These are phyloP conservation scores for Blastobotrys persicus DNA, from an alignment of 1,139 yeast species.

Conservation along the genomic window DNA sequence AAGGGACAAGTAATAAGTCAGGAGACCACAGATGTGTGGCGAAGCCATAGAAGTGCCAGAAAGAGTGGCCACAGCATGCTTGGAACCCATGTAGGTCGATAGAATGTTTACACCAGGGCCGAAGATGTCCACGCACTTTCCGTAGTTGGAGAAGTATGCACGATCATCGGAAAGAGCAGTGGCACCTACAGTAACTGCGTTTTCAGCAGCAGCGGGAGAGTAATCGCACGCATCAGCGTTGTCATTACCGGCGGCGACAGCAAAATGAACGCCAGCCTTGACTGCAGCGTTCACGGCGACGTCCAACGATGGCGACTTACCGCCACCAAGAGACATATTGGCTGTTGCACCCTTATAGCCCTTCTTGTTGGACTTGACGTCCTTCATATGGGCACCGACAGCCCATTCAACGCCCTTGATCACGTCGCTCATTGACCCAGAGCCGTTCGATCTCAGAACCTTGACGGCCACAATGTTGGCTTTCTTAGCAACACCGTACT, in stretches of 20 bases:
- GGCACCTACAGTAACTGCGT: conserved; percentile 63
- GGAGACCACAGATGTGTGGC: conserved; percentile 90
- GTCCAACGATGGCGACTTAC: conserved; percentile 52
- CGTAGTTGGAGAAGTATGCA: conserved; percentile 62
- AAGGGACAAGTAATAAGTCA: conserved; percentile 81
- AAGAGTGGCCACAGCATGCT: conserved; percentile 78
- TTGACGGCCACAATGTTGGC: conserved; percentile 59
- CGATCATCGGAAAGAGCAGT: conserved; percentile 49
- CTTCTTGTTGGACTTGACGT: conserved; percentile 43
- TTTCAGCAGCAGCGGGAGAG: conserved; percentile 60
- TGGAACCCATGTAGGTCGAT: conserved; percentile 76
- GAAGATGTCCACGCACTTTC: conserved; percentile 62
- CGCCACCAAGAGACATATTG: conserved; percentile 64
- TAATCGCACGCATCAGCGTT: conserved; percentile 60
- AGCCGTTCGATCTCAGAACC: conserved; percentile 50
- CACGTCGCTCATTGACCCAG: conserved; percentile 50
- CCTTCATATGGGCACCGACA: conserved; percentile 40
- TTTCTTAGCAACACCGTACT: conserved; percentile 64
- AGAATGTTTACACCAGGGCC: conserved; percentile 56
- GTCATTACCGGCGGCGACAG: conserved; percentile 69
- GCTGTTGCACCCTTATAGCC: conserved; percentile 55
- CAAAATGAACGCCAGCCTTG: conserved; percentile 56
- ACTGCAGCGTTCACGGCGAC: conserved; percentile 60
- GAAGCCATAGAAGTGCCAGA: conserved; percentile 99
- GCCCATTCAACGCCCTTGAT: conserved; percentile 48